Percentiles rank a stretch among this genome's conserved stretches.
These are phyloP conservation scores for Vaccinium macrocarpon DNA, from an alignment of 148 eudicot genomes.

Conservation along the genomic window DNA sequence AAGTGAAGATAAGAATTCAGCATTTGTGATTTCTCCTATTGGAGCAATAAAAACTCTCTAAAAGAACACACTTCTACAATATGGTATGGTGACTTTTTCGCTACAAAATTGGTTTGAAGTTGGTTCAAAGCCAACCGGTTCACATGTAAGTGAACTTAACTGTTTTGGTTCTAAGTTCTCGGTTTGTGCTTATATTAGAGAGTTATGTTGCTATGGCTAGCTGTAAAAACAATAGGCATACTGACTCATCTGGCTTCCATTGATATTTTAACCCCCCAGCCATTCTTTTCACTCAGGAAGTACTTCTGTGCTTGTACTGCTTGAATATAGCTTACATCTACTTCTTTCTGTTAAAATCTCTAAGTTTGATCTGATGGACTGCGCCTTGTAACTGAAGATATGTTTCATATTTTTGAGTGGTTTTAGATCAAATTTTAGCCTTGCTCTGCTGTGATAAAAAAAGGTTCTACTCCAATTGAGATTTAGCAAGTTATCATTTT, in stretches of 20 bases:
- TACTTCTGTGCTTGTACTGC: background rate
- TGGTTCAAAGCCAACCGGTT: background rate
- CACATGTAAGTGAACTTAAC: background rate
- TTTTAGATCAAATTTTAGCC: conserved; percentile 8
- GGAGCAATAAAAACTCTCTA: background rate
- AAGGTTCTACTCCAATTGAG: too few relatives aligned
- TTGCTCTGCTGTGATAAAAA: background rate
- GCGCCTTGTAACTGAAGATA: background rate
- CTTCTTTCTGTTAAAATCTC: background rate
- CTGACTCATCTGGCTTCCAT: too few relatives aligned
- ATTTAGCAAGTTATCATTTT: too few relatives aligned
- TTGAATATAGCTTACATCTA: background rate
- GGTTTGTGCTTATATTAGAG: background rate
- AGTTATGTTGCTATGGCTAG: background rate
- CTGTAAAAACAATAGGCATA: too few relatives aligned
- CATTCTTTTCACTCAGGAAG: background rate
- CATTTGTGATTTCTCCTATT: too few relatives aligned
- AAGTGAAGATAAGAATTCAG: too few relatives aligned
- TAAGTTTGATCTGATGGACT: background rate
- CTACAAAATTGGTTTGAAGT: background rate
- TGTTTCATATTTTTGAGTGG: background rate
- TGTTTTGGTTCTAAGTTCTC: background rate
- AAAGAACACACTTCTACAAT: conserved; percentile 18
- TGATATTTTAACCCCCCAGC: too few relatives aligned
- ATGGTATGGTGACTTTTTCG: conserved; percentile 45